Base-by-base conservation (phyloP, 805 yeast species). In the Myxozyma melibiosi region DNA sequence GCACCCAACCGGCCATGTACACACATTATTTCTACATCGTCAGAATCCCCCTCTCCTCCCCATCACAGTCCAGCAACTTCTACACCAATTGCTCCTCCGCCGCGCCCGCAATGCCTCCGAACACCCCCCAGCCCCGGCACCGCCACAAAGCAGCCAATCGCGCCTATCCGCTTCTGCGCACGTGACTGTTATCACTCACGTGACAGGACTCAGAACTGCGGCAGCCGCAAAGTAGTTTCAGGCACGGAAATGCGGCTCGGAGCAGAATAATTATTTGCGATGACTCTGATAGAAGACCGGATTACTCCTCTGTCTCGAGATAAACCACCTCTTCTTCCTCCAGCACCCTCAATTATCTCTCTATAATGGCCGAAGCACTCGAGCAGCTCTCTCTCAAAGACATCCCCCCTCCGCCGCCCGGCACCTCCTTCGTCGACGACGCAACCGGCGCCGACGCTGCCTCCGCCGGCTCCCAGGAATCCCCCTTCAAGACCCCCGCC, bases 401-500 rank as follows among this genome's bases (percentile, higher is more conserved):
- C 20, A 44, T 38, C 31, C 46, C 55, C 4, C 55, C 55, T 14
- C 46, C 61, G 24, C 62, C 62, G 9, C 40, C 46, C 13, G 58
- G 58, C 37, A 51, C 64, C 20, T 27, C 61, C 46, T 55, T 85
- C 35, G 84, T 94, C 62, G 81, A 86, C 80, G 96, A 90, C 66
- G 70, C 75, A 47, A 71, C 79, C 2, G 97, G 97, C 60, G 75
- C 70, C 31, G 97, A 90, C 67, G 81, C 76, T 44, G 57, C 70
- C 2, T 78, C 77, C n/a, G 59, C 70, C 2, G 67, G 76, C 22
- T 27, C 55, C 24, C 41, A 16, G 8, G 50, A 33, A 8, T 14
- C 50, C 4, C 98, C 99, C 44, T 90, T 76, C 76, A 82, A 87
- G 70, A 81, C 90, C 9, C 77, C 97, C 14, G 96, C 98, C 0